Percentiles rank a stretch among this genome's conserved stretches.
These are phyloP conservation scores for Xanthoceras sorbifolium DNA, from an alignment of 345 rosid genomes.

Conservation along the genomic window DNA sequence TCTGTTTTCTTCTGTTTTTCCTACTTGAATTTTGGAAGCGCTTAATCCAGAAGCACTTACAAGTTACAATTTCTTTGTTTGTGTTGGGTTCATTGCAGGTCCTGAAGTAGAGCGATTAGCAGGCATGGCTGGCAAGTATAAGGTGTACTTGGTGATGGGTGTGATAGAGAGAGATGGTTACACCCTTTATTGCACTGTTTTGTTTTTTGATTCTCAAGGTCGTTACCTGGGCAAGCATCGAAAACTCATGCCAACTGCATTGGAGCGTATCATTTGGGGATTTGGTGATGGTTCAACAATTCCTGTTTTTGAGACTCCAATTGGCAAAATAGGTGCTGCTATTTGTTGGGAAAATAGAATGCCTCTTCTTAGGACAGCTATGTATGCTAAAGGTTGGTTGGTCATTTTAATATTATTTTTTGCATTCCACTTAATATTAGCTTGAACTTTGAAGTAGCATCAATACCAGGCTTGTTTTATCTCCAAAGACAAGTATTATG, in stretches of 20 bases:
- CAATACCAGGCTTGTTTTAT: too few relatives aligned
- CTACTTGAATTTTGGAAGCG: too few relatives aligned
- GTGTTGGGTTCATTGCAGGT: slow-evolving; percentile 40
- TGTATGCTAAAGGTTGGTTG: slow-evolving; percentile 83
- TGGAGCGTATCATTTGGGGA: slow-evolving; percentile 94
- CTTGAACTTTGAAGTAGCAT: not conserved
- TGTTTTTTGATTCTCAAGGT: slow-evolving; percentile 85
- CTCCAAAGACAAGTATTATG: too few relatives aligned
- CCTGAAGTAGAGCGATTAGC: slow-evolving; percentile 84
- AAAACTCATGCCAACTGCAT: slow-evolving; percentile 86
- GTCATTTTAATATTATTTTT: not conserved
- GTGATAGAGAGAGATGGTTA: slow-evolving; percentile 95
- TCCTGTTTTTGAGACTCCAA: slow-evolving; percentile 75
- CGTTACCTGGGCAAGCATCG: slow-evolving; percentile 86
- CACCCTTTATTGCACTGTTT: slow-evolving; percentile 75
- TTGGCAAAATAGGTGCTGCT: slow-evolving; percentile 90
- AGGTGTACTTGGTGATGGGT: slow-evolving; percentile 86
- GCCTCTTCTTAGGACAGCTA: slow-evolving; percentile 92
- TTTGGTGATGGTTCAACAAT: slow-evolving; percentile 94
- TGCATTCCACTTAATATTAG: not conserved
- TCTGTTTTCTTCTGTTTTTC: slow-evolving; percentile 14
- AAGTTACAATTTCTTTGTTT: not conserved
- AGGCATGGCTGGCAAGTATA: slow-evolving; percentile 83
- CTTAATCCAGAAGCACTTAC: not conserved
- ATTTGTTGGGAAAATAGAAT: slow-evolving; percentile 95